phyloP scores from a whole-genome alignment of 2,329 filamentous ascomycete species.

The Pseudocercospora eumusae region DNA sequence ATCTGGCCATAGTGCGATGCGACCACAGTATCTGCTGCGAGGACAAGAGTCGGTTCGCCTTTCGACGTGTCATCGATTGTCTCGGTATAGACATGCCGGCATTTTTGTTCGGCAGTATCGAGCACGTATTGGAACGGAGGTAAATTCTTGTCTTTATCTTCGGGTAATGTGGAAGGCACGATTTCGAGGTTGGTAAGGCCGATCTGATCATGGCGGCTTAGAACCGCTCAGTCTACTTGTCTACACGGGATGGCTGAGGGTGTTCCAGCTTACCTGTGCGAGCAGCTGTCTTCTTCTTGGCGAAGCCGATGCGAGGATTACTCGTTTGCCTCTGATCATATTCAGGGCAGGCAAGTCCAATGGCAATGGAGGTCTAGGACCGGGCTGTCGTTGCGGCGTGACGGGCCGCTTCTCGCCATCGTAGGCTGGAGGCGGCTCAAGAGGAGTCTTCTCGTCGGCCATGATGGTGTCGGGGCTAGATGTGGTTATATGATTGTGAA shows the following conservation, averaged over 20 bases:
- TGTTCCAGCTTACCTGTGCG: conserved; percentile 56
- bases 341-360: conserved; percentile 79
- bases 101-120: conserved; percentile 81
- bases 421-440: conserved; percentile 50
- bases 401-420: conserved; percentile 39
- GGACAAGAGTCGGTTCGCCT: conserved; percentile 48
- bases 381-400: conserved; percentile 26
- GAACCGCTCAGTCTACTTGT: conserved; percentile 28
- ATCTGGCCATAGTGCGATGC: conserved; percentile 74
- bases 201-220: conserved; percentile 54
- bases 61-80: conserved; percentile 58
- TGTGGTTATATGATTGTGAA: neutral
- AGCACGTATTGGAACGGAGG: conserved; percentile 89
- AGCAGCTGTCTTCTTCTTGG: conserved; percentile 82
- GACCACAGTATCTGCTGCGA: conserved; percentile 58
- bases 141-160: conserved; percentile 79
- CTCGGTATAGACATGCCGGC: conserved; percentile 67
- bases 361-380: conserved; percentile 59
- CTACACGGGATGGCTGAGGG: neutral
- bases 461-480: conserved; percentile 22
- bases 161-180: conserved; percentile 76
- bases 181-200: conserved; percentile 82
- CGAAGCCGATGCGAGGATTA: conserved; percentile 88
- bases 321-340: conserved; percentile 72
- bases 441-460: conserved; percentile 40